Base-by-base conservation (phyloP, 495 filamentous ascomycete species). In the Aspergillus nidulans region DNA sequence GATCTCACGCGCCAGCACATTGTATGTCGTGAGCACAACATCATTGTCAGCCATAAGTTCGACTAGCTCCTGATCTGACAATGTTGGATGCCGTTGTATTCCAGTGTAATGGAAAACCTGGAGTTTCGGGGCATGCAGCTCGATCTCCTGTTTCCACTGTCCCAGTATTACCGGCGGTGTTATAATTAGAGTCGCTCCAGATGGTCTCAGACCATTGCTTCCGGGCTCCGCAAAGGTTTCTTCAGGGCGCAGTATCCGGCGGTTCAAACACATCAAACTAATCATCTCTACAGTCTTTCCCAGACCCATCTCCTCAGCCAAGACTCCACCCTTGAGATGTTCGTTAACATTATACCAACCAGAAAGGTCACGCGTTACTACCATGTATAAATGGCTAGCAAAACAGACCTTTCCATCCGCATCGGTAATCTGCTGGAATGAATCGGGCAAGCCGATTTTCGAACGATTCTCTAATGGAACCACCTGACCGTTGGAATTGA, bases 221-320 rank as follows among this genome's bases (percentile, higher is more conserved):
- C 73, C 70, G 16, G 34, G 40, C 47, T 60, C 67, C 15, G 61
- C 16, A 40, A 59, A 52, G 39, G 40, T 43, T 16, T 58, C 57
- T 19, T 61, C 46, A n/a, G 53, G 34, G 36, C 30, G 26, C 38
- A 63, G 26, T 4, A 13, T n/a, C 8, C 65, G 76, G 32, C 53
- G 72, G 62, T 95, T 85, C 42, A 87, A 64, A 41, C 79, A 80
- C 0, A 95, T 85, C 18, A 97, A 69, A 2, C 87, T 81, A 42
- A 94, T 88, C 47, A 92, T 78, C 66, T 98, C 94, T 18, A 97
- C 81, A 0, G 94, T 97, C 66, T 98, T 98, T 1, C 94, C 94
- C 4, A 98, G 73, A 0, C 92, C 92, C 94, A 97, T 97, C 70
- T 98, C 94, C 68, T 98, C 92, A 0, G 91, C 90, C 19, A 98